Base-by-base conservation (phyloP, 2,329 filamentous ascomycete species). In the Ophiostoma ulmi region DNA sequence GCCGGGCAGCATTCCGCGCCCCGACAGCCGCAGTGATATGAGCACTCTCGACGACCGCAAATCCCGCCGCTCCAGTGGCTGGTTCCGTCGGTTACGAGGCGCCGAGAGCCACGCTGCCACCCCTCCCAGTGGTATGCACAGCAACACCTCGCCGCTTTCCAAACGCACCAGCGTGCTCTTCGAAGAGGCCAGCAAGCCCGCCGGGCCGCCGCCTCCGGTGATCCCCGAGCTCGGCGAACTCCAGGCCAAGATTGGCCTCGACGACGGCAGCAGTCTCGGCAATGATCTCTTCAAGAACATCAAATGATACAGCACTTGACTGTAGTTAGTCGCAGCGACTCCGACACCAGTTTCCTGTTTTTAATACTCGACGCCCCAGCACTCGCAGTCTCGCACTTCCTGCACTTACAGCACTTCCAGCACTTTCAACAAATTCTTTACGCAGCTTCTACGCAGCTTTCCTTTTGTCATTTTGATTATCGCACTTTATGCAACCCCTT, bases 241-340 rank as follows among this genome's bases (percentile, higher is more conserved):
- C 70, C 81, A 86, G 75, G 81, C 83, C 70, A 83, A 82, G 76
- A 75, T 83, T 67, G 82, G 83, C 67, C 78, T 81, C 35, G 76
- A 78, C 67, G 81, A 85, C 61, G 80, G 81, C 7, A 81, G 80
- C 63, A 80, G 79, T 70, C 78, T 86, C 41, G 85, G 85, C 68
- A 78, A 79, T 72, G 85, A 88, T 73, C 78, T 88, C 44, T 88
- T 88, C 78, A 87, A 87, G 76, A 81, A 84, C 73, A 88, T 88
- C 77, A 86, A 68, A 48, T 58, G 64, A 63, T 20, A 31, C 5
- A 20, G 2, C 7, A 58, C 20, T 69, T 35, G 48, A n/a, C 38
- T 39, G 2, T n/a, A 20, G 35, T 26, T 20, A 17, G n/a, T 58
- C 52, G 52, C n/a, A 58, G n/a, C 52, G 52, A 58, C 52, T 26